These are phyloP conservation scores for Alternaria alternata DNA, from an alignment of 2,329 filamentous ascomycete species.

Conservation along the genomic window DNA sequence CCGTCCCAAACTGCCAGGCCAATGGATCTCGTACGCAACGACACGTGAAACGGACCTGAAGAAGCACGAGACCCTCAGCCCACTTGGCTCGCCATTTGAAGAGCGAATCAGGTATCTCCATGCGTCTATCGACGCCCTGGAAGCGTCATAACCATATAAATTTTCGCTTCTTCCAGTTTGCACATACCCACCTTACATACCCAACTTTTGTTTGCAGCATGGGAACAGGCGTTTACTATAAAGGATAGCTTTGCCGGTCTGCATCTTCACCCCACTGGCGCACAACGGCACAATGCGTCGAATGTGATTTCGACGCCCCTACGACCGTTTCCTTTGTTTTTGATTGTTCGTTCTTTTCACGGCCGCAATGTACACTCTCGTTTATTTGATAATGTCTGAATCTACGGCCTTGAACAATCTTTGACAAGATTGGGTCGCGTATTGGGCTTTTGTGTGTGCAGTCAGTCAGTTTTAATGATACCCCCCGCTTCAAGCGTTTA, in stretches of 20 bases:
- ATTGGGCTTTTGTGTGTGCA: slow-evolving; percentile 3
- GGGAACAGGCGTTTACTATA: slow-evolving; percentile 8
- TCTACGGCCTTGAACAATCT: slow-evolving; percentile 11
- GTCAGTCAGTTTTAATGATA: slow-evolving; percentile 11
- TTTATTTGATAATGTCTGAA: slow-evolving; percentile 25
- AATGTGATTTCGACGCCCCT: slow-evolving; percentile 46
- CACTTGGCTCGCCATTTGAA: slow-evolving; percentile 40
- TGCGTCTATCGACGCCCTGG: slow-evolving; percentile 30
- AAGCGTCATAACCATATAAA: slow-evolving; percentile 19
- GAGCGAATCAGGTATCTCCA: slow-evolving; percentile 37
- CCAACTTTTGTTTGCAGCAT: not conserved
- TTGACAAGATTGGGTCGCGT: not conserved
- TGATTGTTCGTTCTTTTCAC: slow-evolving; percentile 30
- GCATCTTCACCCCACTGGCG: slow-evolving; percentile 27
- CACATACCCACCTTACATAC: slow-evolving; percentile 19
- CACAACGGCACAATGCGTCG: slow-evolving; percentile 36
- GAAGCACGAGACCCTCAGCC: slow-evolving; percentile 23
- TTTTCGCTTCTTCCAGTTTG: slow-evolving; percentile 18
- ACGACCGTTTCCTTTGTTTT: slow-evolving; percentile 44
- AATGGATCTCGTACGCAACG: slow-evolving; percentile 18
- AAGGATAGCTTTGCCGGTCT: slow-evolving; percentile 1
- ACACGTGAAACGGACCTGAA: slow-evolving; percentile 5
- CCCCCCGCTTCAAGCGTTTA: not conserved
- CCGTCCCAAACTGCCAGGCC: slow-evolving; percentile 16
- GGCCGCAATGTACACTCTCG: slow-evolving; percentile 5